Base-by-base conservation (phyloP, 2,329 filamentous ascomycete genomes). In the Neodidymelliopsis sp. region DNA sequence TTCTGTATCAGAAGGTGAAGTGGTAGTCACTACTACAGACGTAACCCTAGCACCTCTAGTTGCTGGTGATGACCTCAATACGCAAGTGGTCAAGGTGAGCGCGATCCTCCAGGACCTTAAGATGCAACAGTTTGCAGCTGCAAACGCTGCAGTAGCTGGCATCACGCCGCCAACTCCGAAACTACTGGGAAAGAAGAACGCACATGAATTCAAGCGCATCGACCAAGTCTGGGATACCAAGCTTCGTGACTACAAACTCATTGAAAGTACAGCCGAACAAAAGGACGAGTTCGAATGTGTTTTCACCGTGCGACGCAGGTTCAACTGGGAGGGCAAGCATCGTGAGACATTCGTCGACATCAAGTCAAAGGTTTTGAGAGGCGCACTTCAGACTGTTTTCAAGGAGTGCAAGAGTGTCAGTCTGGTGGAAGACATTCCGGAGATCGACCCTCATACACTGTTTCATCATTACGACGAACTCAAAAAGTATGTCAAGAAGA, bases 251-350 rank as follows among this genome's bases (percentile, higher is more conserved):
- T 88, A 84, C 75, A 86, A 86, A 65, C 78, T 87, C 25, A 84
- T 81, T n/a, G 85, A 88, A 62, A 88, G 84, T 10, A 78, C 82
- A 3, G 80, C 85, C 45, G 83, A 86, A 39, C 78, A 81, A n/a
- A 82, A 84, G 19, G 80, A 84, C 42, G 83, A 89, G 58, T 92
- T 91, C 70, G 86, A 92, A 52, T 94, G 87, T 40, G 65, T 70
- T 3, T 96, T 96, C 70, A 89, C 91, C 18, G 88, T 96, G 12
- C 84, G 90, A 12, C 83, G 91, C 44, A 87, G 84, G 11, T 95
- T 96, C 68, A 87, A 92, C 69, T 90, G 84, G 84, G 89, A 94
- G 60, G 90, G 90, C 54, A 91, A 91, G 63, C 92, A 90, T 62
- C 79, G 84, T 70, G 65, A 91, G 37, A 86, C 91, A 0, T 75